Base-by-base conservation (phyloP, 2,329 filamentous ascomycete species). In the Esteya vermicola region DNA sequence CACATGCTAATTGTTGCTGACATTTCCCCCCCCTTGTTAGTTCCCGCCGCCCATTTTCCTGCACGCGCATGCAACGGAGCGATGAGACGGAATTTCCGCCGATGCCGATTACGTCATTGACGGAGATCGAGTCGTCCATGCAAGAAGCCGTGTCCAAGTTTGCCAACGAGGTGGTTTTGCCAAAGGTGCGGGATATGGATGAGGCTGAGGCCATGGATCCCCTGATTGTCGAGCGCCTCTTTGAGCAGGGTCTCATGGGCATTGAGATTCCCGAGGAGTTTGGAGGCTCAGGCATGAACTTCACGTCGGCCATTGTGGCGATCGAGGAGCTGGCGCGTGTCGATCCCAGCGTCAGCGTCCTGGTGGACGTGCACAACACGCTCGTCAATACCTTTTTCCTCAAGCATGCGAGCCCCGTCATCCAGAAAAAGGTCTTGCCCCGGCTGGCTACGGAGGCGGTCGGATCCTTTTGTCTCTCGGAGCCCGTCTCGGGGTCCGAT, bases 361-460 rank as follows among this genome's bases (percentile, higher is more conserved):
- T 98, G 67, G 85, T 88, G 42, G 91, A 98, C 59, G 91, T 98
- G 19, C 91, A 98, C 70, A 98, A 98, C 64, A 98, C 91, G 1
- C 70, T 98, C 38, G 89, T 94, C 60, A 95, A 95, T 66, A 96
- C 89, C 3, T 83, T 86, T 13, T 70, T 98, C 42, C 57, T 95
- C 53, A 93, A 86, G 58, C 93, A 81, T 59, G 91, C 79, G 26
- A 85, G 77, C 50, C 70, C 75, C 45, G 72, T 78, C 51, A 63
- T 82, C 45, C 84, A 93, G 73, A 81, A 82, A 62, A 82, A 82
- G 59, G 95, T 81, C 72, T 67, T 98, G 47, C 91, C 91, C n/a
- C 75, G 73, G 57, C 69, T 98, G 43, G 86, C 91, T 38, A 95
- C 89, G 36, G 72, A 85, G 59, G 93, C 86, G 4, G 83, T 98